Conservation (phyloP, 768 basidiomycete genomes). For the Scleroderma citrinum region DNA sequence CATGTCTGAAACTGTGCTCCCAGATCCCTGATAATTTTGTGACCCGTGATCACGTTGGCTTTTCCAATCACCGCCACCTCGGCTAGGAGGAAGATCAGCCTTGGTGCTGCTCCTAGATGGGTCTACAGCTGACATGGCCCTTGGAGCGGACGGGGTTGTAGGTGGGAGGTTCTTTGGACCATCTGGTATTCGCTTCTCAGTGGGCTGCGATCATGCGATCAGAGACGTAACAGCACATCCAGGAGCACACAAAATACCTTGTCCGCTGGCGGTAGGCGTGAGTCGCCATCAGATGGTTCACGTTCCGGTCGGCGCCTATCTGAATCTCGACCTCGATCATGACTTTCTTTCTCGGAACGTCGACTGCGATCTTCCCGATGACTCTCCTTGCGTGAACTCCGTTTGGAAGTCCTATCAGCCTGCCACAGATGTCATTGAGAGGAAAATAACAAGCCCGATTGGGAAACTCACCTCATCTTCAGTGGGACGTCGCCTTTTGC, state of each 20-base stretch:
- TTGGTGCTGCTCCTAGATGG: conserved; percentile 34
- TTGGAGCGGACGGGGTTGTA: conserved; percentile 61
- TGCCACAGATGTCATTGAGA: conserved; percentile 25
- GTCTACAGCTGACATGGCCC: conserved; percentile 59
- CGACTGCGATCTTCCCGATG: conserved; percentile 72
- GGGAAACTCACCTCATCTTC: conserved; percentile 66
- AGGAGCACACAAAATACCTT: conserved; percentile 43
- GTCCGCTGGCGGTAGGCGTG: conserved; percentile 43
- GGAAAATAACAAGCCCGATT: conserved; percentile 1
- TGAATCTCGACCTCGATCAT: conserved; percentile 62
- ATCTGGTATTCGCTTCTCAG: conserved; percentile 54
- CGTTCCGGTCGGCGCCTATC: conserved; percentile 63
- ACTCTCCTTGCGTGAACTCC: conserved; percentile 71
- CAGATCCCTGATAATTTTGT: conserved; percentile 18
- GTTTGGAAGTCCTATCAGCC: conserved; percentile 73
- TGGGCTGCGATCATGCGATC: conserved; percentile 28
- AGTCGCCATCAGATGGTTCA: conserved; percentile 47
- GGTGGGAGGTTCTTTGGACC: conserved; percentile 50
- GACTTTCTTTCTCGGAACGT: conserved; percentile 63
- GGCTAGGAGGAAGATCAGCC: conserved; percentile 31
- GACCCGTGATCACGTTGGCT: conserved; percentile 30
- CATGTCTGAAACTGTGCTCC: conserved; percentile 17
- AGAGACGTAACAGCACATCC: conserved; percentile 1
- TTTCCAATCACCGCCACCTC: conserved; percentile 48
- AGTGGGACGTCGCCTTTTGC: conserved; percentile 60